Base-by-base conservation (phyloP, 202 grass and related monocot genomes). In the Alloteropsis angusta region DNA sequence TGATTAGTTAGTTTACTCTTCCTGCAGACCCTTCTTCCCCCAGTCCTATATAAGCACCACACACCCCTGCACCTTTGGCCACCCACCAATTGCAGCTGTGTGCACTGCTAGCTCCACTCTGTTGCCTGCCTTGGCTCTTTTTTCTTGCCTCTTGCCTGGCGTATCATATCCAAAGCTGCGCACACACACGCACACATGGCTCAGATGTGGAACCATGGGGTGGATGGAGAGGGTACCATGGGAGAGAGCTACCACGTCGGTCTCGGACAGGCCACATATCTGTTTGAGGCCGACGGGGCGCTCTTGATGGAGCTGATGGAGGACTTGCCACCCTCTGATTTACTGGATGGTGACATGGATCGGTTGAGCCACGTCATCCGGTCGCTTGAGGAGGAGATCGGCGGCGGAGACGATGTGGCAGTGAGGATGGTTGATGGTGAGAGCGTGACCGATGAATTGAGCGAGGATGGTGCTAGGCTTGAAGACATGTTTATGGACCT, bases 381-480 rank as follows among this genome's bases (percentile, higher is more conserved):
- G 55, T 92, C 89, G 4, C 80, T 92, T 0, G 89, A 92, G 67
- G 89, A 73, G 0, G 89, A 92, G 83, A 88, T 92, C 34, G 30
- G 47, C 21, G 14, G 41, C 5, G 49, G 23, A 10, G 84, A 37
- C 1, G 34, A 0, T 5, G 48, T 14, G 6, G 17, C 57, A 32
- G 6, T 15, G 36, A 7, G 52, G 41, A 16, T 37, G 4, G 39
- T 0, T 0, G 80, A 67, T 6, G 69, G 9, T 1, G 79, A 70
- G 43, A 56, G 59, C 11, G 53, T 28, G 5, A 43, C 74, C 43
- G 57, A 71, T 6, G 30, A 48, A 14, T 16, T 53, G 7, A 60
- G 37, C 19, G 77, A 64, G 14, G 50, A 64, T 2, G 64, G 62
- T 36, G 76, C 65, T 0, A 54, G 23, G 39, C 26, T 95, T 2